Conservation (phyloP, 2,329 filamentous ascomycete species). For the Colletotrichum neosansevieriae region DNA sequence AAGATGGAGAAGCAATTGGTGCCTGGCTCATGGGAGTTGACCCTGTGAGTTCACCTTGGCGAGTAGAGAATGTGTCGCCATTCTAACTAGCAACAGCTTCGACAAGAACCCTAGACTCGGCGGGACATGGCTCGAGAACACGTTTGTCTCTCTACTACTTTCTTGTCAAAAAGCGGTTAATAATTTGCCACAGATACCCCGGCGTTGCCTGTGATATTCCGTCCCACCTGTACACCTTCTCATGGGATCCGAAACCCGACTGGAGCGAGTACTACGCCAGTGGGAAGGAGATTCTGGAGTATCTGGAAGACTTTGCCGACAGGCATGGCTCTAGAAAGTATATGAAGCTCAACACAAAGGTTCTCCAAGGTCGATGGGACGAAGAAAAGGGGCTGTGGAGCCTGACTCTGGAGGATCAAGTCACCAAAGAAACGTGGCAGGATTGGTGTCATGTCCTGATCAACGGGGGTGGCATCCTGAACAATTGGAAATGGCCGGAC, state of each 20-base stretch:
- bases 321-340: conserved; percentile 53
- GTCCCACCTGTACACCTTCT: conserved; percentile 42
- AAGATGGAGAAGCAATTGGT: conserved; percentile 48
- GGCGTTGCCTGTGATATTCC: conserved; percentile 41
- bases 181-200: conserved; percentile 30
- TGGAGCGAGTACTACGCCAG: conserved; percentile 48
- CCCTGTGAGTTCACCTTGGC: conserved; percentile 35
- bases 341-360: conserved; percentile 57
- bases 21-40: conserved; percentile 47
- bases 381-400: conserved; percentile 55
- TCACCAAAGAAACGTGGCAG: conserved; percentile 41
- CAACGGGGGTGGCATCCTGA: conserved; percentile 62
- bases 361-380: conserved; percentile 58
- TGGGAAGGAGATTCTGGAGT: conserved; percentile 46
- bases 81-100: conserved; percentile 39
- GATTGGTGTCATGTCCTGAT: conserved; percentile 62
- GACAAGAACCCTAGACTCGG: conserved; percentile 49
- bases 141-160: conserved; percentile 31
- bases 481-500: conserved; percentile 64
- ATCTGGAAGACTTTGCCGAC: conserved; percentile 49
- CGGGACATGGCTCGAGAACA: conserved; percentile 47
- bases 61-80: not conserved
- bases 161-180: not conserved
- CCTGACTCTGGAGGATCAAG: conserved; percentile 45
- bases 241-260: conserved; percentile 45